Evolutionary conservation across 495 filamentous ascomycete genomes (phyloP).

Genomic region (Penicillium canariense): DNA sequence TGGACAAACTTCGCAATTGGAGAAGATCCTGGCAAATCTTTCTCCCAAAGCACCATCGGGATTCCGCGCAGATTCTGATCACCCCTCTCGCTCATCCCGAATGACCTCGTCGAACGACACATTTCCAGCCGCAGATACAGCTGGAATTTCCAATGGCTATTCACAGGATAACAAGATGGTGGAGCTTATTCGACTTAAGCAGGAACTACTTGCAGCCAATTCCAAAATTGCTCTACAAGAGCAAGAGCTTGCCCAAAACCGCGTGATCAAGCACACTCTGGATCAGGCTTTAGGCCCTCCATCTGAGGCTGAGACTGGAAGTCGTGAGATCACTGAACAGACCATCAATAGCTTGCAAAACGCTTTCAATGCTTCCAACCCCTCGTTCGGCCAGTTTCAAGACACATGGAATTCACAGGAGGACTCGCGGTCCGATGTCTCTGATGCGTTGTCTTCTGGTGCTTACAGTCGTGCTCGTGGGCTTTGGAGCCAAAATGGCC

Average conservation of each 20-base stretch:
- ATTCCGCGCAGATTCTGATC: conserved; percentile 41
- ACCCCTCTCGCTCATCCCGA: conserved; percentile 52
- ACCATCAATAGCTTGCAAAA: conserved; percentile 53
- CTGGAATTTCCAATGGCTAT: conserved; percentile 15
- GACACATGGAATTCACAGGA: conserved; percentile 64
- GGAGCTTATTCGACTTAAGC: conserved; percentile 59
- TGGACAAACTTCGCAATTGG: conserved; percentile 34
- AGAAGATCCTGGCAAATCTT: conserved; percentile 39
- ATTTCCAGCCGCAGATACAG: conserved; percentile 38
- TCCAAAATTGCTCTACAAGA: conserved; percentile 78
- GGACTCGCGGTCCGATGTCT: conserved; percentile 62
- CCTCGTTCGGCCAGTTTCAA: conserved; percentile 51
- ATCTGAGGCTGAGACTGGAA: conserved; percentile 53
- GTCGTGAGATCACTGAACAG: conserved; percentile 51
- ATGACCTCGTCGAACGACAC: conserved; percentile 57
- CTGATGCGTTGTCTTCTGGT: conserved; percentile 58
- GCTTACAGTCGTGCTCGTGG: conserved; percentile 60
- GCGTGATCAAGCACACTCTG: conserved; percentile 70
- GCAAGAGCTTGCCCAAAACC: conserved; percentile 76
- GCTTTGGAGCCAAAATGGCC: conserved; percentile 55
- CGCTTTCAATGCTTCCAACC: conserved; percentile 51
- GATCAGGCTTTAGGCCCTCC: conserved; percentile 68
- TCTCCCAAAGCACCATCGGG: conserved; percentile 28
- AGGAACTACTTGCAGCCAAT: conserved; percentile 75
- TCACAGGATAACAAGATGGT: conserved; percentile 31